phyloP scores from a whole-genome alignment of 108 stramenopile species.

The Cyclostephanos invisitatus region DNA sequence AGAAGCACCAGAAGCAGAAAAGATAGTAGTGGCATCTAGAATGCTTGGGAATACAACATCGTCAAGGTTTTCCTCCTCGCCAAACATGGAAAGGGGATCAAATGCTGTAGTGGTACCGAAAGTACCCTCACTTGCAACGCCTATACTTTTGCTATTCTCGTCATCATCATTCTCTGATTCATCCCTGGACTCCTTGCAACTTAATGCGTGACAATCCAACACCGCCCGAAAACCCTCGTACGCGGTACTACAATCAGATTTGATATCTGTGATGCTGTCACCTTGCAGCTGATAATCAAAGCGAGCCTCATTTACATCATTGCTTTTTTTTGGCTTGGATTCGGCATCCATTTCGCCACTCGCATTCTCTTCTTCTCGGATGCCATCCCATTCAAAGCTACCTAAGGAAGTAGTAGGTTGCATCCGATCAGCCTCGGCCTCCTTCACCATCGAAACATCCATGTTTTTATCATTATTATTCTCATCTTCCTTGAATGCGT shows the following conservation, averaged over 20 bases:
- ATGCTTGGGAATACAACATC: slow-evolving; percentile 8
- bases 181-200: slow-evolving; percentile 33
- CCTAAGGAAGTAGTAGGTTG: neutral
- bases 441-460: neutral
- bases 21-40: neutral
- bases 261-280: slow-evolving; percentile 2
- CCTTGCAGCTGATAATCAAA: slow-evolving; percentile 12
- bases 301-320: slow-evolving; percentile 2
- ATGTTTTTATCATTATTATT: neutral
- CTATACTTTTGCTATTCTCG: slow-evolving; percentile 6
- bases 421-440: neutral
- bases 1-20: neutral
- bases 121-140: slow-evolving; percentile 32
- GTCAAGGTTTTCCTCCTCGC: slow-evolving; percentile 19
- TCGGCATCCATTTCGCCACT: neutral
- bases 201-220: slow-evolving; percentile 11
- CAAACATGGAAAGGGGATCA: slow-evolving; percentile 51
- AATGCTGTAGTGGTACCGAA: slow-evolving; percentile 40
- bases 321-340: neutral
- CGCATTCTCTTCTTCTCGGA: neutral
- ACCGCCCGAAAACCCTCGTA: slow-evolving; percentile 35
- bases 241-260: slow-evolving; percentile 9
- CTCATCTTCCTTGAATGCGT: neutral
- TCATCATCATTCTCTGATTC: slow-evolving; percentile 6
- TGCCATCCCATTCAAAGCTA: slow-evolving; percentile 20